Percentiles rank a stretch among this genome's conserved stretches.
Conservation (phyloP, 192 early-diverging fungal species). For the Piromyces sp. region DNA sequence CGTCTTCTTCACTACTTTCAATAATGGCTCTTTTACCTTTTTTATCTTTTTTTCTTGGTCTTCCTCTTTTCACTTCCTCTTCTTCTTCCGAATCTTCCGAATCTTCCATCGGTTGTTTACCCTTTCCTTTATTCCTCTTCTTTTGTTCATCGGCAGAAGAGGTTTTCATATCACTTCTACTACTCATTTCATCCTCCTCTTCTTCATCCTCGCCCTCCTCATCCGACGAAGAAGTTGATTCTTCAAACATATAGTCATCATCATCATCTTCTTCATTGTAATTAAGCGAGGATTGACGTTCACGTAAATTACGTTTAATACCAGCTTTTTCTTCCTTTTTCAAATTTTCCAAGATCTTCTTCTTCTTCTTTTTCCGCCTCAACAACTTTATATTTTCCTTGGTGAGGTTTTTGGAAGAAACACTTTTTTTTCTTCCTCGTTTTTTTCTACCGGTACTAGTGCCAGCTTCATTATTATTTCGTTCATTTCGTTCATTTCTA, state of each 20-base stretch:
- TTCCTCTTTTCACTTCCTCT: not conserved
- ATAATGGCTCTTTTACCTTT: not conserved
- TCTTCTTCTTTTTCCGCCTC: not conserved
- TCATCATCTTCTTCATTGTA: conserved; percentile 42
- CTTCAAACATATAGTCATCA: conserved; percentile 28
- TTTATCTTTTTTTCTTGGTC: not conserved
- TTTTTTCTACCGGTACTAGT: not conserved
- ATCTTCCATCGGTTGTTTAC: not conserved
- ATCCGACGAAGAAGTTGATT: conserved; percentile 10
- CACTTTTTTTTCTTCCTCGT: not conserved
- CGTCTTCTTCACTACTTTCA: not conserved
- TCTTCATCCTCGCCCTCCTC: conserved; percentile 35
- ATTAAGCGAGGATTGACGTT: conserved; percentile 22
- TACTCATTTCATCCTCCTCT: conserved; percentile 13
- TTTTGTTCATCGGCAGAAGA: not conserved
- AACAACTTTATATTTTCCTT: not conserved
- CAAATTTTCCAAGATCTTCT: not conserved
- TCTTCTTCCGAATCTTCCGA: not conserved
- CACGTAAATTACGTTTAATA: conserved; percentile 5
- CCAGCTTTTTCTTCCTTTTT: not conserved
- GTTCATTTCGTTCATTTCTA: not conserved
- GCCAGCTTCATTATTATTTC: not conserved
- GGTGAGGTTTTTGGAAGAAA: not conserved
- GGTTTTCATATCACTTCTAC: too few species aligned
- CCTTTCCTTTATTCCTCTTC: not conserved